Evolutionary conservation across 2,329 filamentous ascomycete genomes (phyloP).

Genomic region (Tolypocladium cylindrosporum): DNA sequence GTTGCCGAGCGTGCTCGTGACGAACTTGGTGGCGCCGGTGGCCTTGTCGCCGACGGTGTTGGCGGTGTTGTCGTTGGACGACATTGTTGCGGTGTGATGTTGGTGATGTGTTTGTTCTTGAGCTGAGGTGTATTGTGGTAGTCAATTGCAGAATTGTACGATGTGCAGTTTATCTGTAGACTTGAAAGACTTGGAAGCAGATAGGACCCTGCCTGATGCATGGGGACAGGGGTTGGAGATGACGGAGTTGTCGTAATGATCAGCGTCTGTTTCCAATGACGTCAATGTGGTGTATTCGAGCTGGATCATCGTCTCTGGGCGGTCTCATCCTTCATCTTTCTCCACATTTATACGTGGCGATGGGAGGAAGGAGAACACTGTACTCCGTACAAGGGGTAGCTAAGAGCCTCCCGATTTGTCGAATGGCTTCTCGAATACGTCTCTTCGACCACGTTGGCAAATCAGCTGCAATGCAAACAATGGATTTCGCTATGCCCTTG

Average conservation of each 20-base stretch:
- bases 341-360: not conserved
- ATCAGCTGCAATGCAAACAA: not conserved
- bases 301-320: not conserved
- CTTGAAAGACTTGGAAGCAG: not conserved
- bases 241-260: not conserved
- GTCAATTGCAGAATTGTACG: not conserved
- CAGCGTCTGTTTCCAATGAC: not conserved
- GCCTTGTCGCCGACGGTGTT: constrained; percentile 18
- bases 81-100: not conserved
- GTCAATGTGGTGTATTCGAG: not conserved
- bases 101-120: not conserved
- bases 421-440: no score
- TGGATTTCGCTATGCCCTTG: not conserved
- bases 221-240: not conserved
- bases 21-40: constrained; percentile 25
- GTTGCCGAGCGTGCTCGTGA: constrained; percentile 30
- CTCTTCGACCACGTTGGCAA: not conserved
- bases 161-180: not conserved
- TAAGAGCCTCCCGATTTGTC: not conserved
- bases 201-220: not conserved
- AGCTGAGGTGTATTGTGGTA: not conserved
- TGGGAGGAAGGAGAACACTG: not conserved
- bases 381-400: no score
- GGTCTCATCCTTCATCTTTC: not conserved
- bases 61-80: constrained; percentile 1